Evolutionary conservation across 352 stramenopile genomes (phyloP), one percentile per base, ranked within the genome.

Genomic region (Phytopythium ostracodes): DNA sequence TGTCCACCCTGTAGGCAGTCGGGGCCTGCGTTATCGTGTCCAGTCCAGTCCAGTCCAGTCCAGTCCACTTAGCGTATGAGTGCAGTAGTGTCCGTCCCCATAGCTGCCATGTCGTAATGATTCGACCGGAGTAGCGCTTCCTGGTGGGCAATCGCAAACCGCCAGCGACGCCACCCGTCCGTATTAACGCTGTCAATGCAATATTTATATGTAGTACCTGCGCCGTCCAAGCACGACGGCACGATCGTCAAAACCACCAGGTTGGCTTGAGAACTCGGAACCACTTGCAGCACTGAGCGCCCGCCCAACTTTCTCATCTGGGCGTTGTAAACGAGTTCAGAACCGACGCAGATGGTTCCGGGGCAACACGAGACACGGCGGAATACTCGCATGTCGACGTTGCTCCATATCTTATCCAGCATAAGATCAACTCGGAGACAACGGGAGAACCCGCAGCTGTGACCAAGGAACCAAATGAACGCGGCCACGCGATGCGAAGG

Each of bases 1-100:
- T 77, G 47, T 77, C 54, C 7, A 24, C 40, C 11, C 17, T 59
- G 54, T 59, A 51, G 27, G 31, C 4, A 20, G n/a, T 14, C 33
- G 35, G 53, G 27, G 24, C 24, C 24, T 33, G 46, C 25, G 27
- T 53, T 8, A 6, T n/a, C n/a, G 27, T 15, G 52, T 58, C 52
- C 14, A 52, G 24, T 52, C 46, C 4, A 33, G 22, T n/a, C 38
- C 15, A 20, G 52, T 58, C 52, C 14, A 52, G 24, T 52, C 46
- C 4, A 33, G 22, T n/a, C 38, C 15, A 20, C n/a, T n/a, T n/a
- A n/a, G n/a, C n/a, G n/a, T n/a, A n/a, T n/a, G n/a, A n/a, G n/a
- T n/a, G n/a, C n/a, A n/a, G n/a, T 12, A n/a, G 42, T 47, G 42
- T 47, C 18, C 42, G 20, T 47, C 42, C 18, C 25, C 20, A 18